phyloP scores from a whole-genome alignment of 129 eudicot species.

The Chrysanthemum lavandulifolium region DNA sequence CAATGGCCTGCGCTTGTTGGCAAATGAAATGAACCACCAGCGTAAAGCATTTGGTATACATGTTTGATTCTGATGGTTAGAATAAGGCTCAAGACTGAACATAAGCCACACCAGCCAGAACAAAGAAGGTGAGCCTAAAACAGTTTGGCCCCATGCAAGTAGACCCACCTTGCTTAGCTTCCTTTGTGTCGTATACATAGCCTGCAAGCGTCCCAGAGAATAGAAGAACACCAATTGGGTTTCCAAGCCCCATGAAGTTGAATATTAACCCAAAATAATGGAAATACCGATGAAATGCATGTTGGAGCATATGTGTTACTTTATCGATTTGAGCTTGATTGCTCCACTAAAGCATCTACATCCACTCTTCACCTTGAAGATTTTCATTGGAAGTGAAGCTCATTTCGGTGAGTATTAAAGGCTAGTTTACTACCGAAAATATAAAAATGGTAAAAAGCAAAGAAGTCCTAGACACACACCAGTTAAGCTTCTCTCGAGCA shows the following conservation, averaged over 20 bases:
- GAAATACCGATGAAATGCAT: conserved; percentile 71
- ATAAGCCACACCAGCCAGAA: conserved; percentile 75
- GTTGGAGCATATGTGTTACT: conserved; percentile 42
- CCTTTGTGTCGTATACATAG: conserved; percentile 71
- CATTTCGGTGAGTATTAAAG: conserved; percentile 16
- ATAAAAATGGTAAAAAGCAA: neutral
- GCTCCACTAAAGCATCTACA: conserved; percentile 54
- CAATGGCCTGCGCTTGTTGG: conserved; percentile 52
- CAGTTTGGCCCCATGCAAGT: conserved; percentile 80
- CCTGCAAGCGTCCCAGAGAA: conserved; percentile 87
- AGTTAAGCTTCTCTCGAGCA: conserved; percentile 68
- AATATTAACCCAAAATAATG: conserved; percentile 79
- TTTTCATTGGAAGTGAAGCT: conserved; percentile 31
- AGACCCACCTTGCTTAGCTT: conserved; percentile 66
- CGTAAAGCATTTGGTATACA: conserved; percentile 88
- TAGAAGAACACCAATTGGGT: conserved; percentile 80
- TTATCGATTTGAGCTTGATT: conserved; percentile 45
- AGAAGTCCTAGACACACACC: conserved; percentile 37
- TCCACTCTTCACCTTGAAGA: conserved; percentile 51
- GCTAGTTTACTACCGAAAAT: conserved; percentile 17
- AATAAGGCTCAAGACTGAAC: conserved; percentile 62
- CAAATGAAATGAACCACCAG: conserved; percentile 81
- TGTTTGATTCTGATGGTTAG: conserved; percentile 75
- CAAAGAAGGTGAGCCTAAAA: conserved; percentile 73
- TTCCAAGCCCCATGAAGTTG: conserved; percentile 88